Evolutionary conservation across 1,284 basidiomycete species (phyloP).

Genomic region (Puccinia coronata): DNA sequence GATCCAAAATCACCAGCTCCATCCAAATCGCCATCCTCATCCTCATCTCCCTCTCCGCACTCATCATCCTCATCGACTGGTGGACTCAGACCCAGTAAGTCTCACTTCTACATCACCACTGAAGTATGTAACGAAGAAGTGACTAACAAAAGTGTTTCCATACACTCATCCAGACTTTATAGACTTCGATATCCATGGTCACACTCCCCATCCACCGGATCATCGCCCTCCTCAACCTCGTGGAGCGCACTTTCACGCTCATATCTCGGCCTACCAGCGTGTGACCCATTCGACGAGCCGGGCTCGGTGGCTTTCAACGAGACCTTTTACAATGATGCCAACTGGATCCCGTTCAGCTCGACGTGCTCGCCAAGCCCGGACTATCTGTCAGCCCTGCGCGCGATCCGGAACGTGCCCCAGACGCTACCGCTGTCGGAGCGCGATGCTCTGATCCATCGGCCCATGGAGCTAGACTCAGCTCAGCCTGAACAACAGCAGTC

Average conservation of each 20-base stretch:
- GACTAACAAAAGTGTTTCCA: background rate
- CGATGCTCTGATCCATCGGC: background rate
- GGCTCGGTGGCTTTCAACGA: constrained; percentile 51
- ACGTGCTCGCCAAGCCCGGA: constrained; percentile 54
- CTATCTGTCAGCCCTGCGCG: constrained; percentile 52
- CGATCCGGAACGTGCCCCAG: constrained; percentile 35
- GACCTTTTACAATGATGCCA: constrained; percentile 51
- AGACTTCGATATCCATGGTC: constrained; percentile 30
- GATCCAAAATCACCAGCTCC: background rate
- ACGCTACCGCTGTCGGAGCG: background rate
- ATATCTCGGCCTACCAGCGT: constrained; percentile 44
- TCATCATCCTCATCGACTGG: constrained; percentile 17
- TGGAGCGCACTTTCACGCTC: background rate
- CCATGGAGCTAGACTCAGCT: background rate
- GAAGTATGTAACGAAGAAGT: background rate
- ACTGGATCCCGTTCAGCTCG: constrained; percentile 53
- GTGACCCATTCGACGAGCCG: constrained; percentile 54
- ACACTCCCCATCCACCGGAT: background rate
- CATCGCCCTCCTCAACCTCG: constrained; percentile 6
- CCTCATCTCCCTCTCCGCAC: constrained; percentile 12
- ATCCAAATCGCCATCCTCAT: constrained; percentile 18
- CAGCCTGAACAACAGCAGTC: background rate
- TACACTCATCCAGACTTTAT: background rate
- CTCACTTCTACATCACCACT: background rate
- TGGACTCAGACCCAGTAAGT: constrained; percentile 39